A percentile compares a stretch with the other conserved stretches of the same genome.
Evolutionary conservation across 2,329 filamentous ascomycete genomes (phyloP).

Genomic region (Trichoderma atroviride): DNA sequence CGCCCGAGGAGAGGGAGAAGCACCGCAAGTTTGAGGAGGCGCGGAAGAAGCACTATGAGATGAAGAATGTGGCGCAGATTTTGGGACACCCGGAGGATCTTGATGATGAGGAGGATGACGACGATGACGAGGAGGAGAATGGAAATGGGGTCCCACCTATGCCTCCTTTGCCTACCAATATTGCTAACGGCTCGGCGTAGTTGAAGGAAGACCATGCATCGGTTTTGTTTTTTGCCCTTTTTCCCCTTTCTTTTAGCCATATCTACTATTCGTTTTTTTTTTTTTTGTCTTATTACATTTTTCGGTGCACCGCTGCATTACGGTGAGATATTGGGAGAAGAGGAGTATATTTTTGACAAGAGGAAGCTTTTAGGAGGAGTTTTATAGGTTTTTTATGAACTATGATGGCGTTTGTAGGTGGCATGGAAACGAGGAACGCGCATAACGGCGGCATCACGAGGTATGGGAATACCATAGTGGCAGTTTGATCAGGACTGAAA

Average conservation of each 20-base stretch:
- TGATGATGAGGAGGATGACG: conserved; percentile 63
- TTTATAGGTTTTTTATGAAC: neutral
- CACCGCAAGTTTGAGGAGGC: conserved; percentile 88
- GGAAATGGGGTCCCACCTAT: conserved; percentile 41
- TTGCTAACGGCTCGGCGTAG: conserved; percentile 40
- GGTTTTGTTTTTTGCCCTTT: neutral
- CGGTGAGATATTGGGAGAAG: neutral
- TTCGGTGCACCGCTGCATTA: conserved; percentile 14
- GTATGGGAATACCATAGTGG: neutral
- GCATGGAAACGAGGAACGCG: neutral
- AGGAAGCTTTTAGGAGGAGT: conserved; percentile 5
- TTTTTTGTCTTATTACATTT: neutral
- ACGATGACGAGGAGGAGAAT: conserved; percentile 45
- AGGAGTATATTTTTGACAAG: neutral
- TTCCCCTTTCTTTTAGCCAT: neutral
- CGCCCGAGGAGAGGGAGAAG: conserved; percentile 80
- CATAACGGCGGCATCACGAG: neutral
- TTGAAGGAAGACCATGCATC: neutral
- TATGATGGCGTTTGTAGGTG: conserved; percentile 17
- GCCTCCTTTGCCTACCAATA: conserved; percentile 46
- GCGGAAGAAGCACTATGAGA: conserved; percentile 98
- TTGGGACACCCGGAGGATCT: conserved; percentile 75
- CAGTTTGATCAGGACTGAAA: neutral
- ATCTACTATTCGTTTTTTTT: neutral
- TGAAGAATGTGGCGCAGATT: conserved; percentile 88